These are phyloP conservation scores for Hyaloperonospora brassicae DNA, from an alignment of 352 stramenopile species.

Conservation along the genomic window DNA sequence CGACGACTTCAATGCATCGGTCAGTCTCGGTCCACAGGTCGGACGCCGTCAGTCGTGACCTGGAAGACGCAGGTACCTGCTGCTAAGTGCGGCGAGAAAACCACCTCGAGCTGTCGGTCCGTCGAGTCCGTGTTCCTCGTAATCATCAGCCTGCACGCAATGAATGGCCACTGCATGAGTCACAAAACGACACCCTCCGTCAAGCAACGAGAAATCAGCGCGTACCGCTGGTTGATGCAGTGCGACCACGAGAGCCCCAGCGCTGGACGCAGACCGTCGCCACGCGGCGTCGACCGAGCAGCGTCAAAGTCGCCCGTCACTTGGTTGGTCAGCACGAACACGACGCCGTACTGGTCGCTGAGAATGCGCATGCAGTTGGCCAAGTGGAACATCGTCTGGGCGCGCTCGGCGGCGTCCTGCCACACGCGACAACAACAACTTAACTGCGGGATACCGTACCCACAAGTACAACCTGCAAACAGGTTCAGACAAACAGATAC, in stretches of 20 bases:
- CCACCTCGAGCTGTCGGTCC: constrained; percentile 34
- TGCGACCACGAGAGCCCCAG: no score
- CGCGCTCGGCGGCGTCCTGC: constrained; percentile 54
- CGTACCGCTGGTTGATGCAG: no score
- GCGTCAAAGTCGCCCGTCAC: constrained; percentile 61
- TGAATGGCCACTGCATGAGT: neutral
- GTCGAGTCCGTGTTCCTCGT: constrained; percentile 22
- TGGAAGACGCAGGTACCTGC: constrained; percentile 34
- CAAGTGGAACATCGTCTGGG: constrained; percentile 73
- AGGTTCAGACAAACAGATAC: no score
- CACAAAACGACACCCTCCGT: no score
- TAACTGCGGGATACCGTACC: no score
- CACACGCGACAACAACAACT: no score
- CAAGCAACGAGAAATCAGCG: no score
- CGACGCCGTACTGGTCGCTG: constrained; percentile 61
- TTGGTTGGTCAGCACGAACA: constrained; percentile 77
- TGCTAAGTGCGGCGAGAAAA: constrained; percentile 51
- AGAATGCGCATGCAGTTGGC: constrained; percentile 81
- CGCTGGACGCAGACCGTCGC: no score
- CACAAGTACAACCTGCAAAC: no score
- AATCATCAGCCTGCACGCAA: constrained; percentile 42
- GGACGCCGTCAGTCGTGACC: constrained; percentile 51
- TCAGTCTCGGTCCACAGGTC: constrained; percentile 19
- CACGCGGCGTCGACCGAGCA: constrained; percentile 10
- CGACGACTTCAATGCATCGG: constrained; percentile 4